Base-by-base conservation (phyloP, 345 rosid genomes). In the Jatropha curcas region DNA sequence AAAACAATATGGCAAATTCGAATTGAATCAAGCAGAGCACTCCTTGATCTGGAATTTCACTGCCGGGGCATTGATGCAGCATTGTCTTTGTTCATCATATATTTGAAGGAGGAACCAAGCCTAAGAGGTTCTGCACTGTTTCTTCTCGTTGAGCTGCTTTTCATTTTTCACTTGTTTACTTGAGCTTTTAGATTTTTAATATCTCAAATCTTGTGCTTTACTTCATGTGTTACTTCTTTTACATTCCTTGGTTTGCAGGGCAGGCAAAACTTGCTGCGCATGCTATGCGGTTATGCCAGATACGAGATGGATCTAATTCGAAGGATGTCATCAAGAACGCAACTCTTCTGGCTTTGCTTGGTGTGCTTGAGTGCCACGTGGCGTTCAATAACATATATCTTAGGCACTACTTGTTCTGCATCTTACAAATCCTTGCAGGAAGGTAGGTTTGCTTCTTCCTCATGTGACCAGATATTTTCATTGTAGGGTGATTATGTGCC, bases 1-100 rank as follows among this genome's bases (percentile, higher is more conserved):
- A 83, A 84, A 73, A 81, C 84, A 2, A 71, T 83, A 70, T 87
- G 93, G 90, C 94, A 83, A 87, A 88, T 95, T 53, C 86, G 94
- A 70, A 67, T 88, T 73, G 99, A 92, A 84, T 97, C 97, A 75
- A 86, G 90, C 82, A 88, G 94, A 79, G 96, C 98, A 73, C 96
- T 92, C 41, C 87, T 92, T 74, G 93, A 91, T 86, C 88, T 95
- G 56, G 98, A 95, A 83, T 88, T 86, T 82, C 93, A 91, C 74
- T 76, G 81, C 82, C 85, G 81, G 72, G 99, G 99, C 89, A 79
- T 95, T 64, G 87, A 85, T 85, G 87, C 97, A 19, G 83, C 97
- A 43, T 81, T 90, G 61, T 82, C 74, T 39, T 82, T 91, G 81
- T 92, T 92, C 83, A 88, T 82, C 74, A 84, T 79, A 78, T 87